A percentile compares a stretch with the other conserved stretches of the same genome.
These are phyloP conservation scores for Microascus cirrosus DNA, from an alignment of 2,329 filamentous ascomycete genomes.

Conservation along the genomic window DNA sequence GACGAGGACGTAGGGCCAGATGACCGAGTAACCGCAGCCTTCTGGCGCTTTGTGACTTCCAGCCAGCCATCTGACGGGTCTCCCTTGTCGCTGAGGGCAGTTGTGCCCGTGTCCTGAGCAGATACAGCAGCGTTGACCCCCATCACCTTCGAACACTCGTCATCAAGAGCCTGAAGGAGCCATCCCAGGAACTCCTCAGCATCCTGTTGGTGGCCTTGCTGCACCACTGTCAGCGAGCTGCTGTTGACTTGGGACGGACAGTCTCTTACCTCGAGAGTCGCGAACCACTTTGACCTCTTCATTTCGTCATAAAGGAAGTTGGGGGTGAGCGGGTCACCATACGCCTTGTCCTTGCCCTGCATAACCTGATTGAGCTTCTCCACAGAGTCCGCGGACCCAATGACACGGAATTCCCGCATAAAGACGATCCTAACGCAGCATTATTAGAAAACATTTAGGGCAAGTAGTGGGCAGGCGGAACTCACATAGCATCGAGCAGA, in stretches of 20 bases:
- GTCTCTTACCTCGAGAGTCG: conserved; percentile 69
- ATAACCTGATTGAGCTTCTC: conserved; percentile 64
- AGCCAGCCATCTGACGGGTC: conserved; percentile 62
- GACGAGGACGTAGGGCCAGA: conserved; percentile 68
- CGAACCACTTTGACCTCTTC: conserved; percentile 73
- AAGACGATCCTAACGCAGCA: conserved; percentile 67
- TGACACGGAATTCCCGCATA: conserved; percentile 79
- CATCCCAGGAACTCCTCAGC: conserved; percentile 95
- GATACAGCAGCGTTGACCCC: conserved; percentile 24
- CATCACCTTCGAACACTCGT: conserved; percentile 78
- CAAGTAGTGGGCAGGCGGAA: conserved; percentile 9
- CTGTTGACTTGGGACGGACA: background rate
- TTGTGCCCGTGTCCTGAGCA: conserved; percentile 7
- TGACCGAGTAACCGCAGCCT: conserved; percentile 72
- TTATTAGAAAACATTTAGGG: background rate
- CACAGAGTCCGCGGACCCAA: conserved; percentile 64
- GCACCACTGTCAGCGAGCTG: conserved; percentile 9
- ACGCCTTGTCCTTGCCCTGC: conserved; percentile 74
- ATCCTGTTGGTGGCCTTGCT: conserved; percentile 94
- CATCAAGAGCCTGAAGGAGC: conserved; percentile 81
- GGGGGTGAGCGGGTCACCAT: conserved; percentile 82
- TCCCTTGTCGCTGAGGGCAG: conserved; percentile 14
- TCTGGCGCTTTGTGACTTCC: conserved; percentile 89
- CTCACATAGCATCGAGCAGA: conserved; percentile 84
- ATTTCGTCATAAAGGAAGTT: conserved; percentile 96